Percentiles rank a stretch among this genome's conserved stretches.
phyloP scores from a whole-genome alignment of 106 monocot genomes.

The Alisma plantagoaquatica region DNA sequence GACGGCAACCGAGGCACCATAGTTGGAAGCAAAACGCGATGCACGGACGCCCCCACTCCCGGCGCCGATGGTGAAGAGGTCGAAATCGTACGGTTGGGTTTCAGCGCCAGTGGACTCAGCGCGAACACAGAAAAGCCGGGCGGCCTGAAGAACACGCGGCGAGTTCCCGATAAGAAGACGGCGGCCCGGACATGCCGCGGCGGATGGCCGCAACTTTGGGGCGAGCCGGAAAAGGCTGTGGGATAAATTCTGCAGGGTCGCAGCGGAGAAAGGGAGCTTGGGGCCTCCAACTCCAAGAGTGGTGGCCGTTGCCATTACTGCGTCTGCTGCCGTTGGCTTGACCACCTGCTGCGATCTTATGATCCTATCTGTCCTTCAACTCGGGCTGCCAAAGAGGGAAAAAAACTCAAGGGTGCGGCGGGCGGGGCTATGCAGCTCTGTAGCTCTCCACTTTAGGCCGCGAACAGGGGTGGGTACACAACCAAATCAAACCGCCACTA shows the following conservation, averaged over 20 bases:
- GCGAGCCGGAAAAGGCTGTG: conserved; percentile 2
- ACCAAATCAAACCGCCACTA: no score
- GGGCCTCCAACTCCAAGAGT: conserved; percentile 5
- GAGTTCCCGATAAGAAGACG: neutral
- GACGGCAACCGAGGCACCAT: conserved; percentile 57
- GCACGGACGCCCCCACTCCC: conserved; percentile 78
- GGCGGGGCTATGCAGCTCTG: no score
- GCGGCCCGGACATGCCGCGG: neutral
- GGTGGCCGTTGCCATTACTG: conserved; percentile 5
- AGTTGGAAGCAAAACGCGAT: conserved; percentile 51
- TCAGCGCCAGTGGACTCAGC: neutral
- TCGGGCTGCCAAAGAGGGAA: no score
- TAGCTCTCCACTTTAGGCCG: no score
- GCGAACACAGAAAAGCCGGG: conserved; percentile 4
- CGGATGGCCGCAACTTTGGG: neutral
- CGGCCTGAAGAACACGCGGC: neutral
- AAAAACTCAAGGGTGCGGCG: no score
- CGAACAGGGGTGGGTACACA: no score
- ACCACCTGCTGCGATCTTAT: no score
- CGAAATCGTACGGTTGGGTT: conserved; percentile 38
- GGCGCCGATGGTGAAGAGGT: conserved; percentile 78
- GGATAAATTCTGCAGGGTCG: conserved; percentile 17
- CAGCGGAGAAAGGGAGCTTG: conserved; percentile 12
- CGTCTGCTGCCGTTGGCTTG: no score
- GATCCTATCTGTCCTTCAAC: no score